phyloP scores from a whole-genome alignment of 129 eudicot genomes.

The Mikania micrantha region DNA sequence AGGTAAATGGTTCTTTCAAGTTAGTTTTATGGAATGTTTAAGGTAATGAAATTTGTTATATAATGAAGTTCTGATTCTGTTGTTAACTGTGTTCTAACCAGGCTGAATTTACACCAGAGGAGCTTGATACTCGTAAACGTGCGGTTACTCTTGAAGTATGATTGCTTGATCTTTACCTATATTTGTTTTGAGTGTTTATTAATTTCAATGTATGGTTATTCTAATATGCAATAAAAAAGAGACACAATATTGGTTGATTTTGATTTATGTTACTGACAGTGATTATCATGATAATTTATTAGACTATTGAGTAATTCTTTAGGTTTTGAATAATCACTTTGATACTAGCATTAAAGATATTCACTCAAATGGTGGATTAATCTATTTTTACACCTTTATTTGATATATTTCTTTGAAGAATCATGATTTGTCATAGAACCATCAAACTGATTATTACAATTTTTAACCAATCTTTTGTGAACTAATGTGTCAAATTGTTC shows the following conservation, averaged over 20 bases:
- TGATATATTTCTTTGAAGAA: background rate
- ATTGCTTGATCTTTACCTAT: background rate
- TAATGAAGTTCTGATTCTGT: background rate
- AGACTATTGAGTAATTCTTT: too few relatives aligned
- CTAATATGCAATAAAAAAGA: background rate
- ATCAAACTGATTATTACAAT: background rate
- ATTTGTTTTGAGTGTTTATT: background rate
- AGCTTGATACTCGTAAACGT: conserved; percentile 68
- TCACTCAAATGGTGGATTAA: background rate
- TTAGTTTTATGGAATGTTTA: background rate
- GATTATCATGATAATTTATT: background rate
- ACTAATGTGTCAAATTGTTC: background rate
- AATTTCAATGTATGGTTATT: background rate
- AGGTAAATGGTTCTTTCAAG: conserved; percentile 31
- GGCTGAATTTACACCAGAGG: conserved; percentile 85
- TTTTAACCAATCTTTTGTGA: background rate
- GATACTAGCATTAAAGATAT: background rate
- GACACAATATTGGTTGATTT: background rate
- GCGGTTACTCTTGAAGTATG: conserved; percentile 56
- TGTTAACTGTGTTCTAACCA: conserved; percentile 15
- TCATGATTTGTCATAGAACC: background rate
- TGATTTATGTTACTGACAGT: background rate
- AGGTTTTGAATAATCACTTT: background rate
- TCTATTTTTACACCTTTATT: background rate
- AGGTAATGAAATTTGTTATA: background rate